A percentile compares a stretch with the other conserved stretches of the same genome.
phyloP scores from a whole-genome alignment of 257 asterid genomes.

The Fraxinus pennsylvanica region DNA sequence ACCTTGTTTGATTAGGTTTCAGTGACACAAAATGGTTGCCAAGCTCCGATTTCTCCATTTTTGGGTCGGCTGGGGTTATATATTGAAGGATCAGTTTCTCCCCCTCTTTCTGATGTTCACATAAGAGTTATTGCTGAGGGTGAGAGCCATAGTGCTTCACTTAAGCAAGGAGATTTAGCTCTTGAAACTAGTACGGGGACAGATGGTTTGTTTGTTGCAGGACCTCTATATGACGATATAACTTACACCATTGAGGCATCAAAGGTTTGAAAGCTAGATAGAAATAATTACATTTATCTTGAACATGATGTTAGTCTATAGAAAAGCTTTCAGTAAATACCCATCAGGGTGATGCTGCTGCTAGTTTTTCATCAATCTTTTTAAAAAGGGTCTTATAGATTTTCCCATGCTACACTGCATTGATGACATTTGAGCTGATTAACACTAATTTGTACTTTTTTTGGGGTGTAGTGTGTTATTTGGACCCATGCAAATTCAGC shows the following conservation, averaged over 20 bases:
- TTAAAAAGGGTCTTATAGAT: neutral
- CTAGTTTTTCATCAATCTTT: neutral
- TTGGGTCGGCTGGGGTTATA: constrained; percentile 80
- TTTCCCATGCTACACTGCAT: neutral
- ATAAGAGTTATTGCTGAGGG: constrained; percentile 67
- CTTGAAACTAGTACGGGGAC: constrained; percentile 68
- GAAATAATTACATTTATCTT: constrained; percentile 16
- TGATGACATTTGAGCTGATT: constrained; percentile 7
- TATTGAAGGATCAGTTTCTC: constrained; percentile 90
- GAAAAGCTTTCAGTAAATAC: constrained; percentile 8
- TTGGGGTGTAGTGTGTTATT: neutral
- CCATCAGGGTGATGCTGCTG: constrained; percentile 3
- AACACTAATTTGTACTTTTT: neutral
- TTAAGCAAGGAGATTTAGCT: constrained; percentile 68
- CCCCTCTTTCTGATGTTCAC: constrained; percentile 76
- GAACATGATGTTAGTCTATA: constrained; percentile 19
- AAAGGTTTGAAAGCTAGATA: constrained; percentile 58
- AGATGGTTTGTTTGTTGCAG: constrained; percentile 77
- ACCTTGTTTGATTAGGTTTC: constrained; percentile 57
- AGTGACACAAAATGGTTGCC: constrained; percentile 75
- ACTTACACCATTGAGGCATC: constrained; percentile 72
- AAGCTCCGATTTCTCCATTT: constrained; percentile 69
- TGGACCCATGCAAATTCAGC: neutral
- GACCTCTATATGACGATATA: constrained; percentile 93
- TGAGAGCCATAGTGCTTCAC: constrained; percentile 60